A percentile compares a stretch with the other conserved stretches of the same genome.
These are phyloP conservation scores for Gillenia trifoliata DNA, from an alignment of 306 rosid species.

Conservation along the genomic window DNA sequence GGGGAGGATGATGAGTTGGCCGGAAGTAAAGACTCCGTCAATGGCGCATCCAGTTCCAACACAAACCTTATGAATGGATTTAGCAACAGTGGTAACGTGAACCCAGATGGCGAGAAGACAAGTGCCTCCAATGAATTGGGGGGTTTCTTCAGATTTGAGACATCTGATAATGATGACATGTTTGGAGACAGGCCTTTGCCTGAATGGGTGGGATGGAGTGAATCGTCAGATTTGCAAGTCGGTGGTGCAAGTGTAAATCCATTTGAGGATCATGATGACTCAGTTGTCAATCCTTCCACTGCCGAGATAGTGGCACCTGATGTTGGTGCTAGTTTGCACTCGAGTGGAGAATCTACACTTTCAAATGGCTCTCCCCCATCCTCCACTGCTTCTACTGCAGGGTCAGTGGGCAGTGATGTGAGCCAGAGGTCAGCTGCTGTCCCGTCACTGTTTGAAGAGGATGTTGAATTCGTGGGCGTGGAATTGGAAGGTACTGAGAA, in stretches of 20 bases:
- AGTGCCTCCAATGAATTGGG: slow-evolving; percentile 59
- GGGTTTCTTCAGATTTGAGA: slow-evolving; percentile 84
- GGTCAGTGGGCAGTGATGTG: slow-evolving; percentile 32
- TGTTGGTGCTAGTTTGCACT: slow-evolving; percentile 33
- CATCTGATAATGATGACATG: slow-evolving; percentile 58
- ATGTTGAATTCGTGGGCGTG: slow-evolving; percentile 94
- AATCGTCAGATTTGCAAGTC: slow-evolving; percentile 63
- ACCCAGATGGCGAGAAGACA: slow-evolving; percentile 43
- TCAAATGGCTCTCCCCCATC: slow-evolving; percentile 65
- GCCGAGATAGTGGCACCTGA: slow-evolving; percentile 39
- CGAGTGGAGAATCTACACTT: slow-evolving; percentile 41
- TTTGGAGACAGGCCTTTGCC: slow-evolving; percentile 79
- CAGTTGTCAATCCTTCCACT: slow-evolving; percentile 30
- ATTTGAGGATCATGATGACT: slow-evolving; percentile 57
- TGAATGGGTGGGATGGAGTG: slow-evolving; percentile 95
- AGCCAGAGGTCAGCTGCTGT: slow-evolving; percentile 51
- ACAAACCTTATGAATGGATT: slow-evolving; percentile 41
- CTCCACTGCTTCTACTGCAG: slow-evolving; percentile 38
- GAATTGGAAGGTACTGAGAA: slow-evolving; percentile 90
- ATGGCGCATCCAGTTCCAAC: slow-evolving; percentile 58
- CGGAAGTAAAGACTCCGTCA: slow-evolving; percentile 46
- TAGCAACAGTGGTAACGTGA: slow-evolving; percentile 40
- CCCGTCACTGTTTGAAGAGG: slow-evolving; percentile 89
- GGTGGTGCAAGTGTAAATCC: slow-evolving; percentile 72
- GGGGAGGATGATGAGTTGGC: slow-evolving; percentile 79